Base-by-base conservation (phyloP, 2,329 filamentous ascomycete genomes). In the Microdochium nivale region DNA sequence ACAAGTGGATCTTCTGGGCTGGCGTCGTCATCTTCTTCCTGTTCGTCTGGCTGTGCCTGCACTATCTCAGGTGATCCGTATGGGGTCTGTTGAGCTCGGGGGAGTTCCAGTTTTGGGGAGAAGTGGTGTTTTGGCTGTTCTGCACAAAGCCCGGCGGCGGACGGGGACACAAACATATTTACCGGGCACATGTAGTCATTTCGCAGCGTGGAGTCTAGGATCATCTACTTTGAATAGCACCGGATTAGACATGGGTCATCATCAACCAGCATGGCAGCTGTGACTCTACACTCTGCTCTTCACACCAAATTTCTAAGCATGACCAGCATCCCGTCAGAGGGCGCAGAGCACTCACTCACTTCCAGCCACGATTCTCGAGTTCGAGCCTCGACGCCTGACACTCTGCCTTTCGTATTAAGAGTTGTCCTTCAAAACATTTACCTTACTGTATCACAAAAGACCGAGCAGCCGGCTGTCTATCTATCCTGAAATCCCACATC, bases 1-100 rank as follows among this genome's bases (percentile, higher is more conserved):
- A 99, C 67, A 97, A 96, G 71, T 97, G 91, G 90, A 95, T 99
- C 33, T 99, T 99, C 67, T 88, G 87, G 78, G 87, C 75, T 0
- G 90, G 94, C 0, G 90, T 92, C 2, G 70, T 95, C 4, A 70
- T 94, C 33, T 99, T 99, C 68, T 88, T 97, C 62, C 65, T 80
- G 35, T 99, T 99, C 66, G 96, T 92, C 69, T 97, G 90, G 83
- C 71, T 94, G 57, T 90, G 95, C 52, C 66, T 99, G 64, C 87
- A 91, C 70, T 97, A 82, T 65, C 68, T 99, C 70, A 76, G 88
- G 65, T 92, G 69, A 77, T 24, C 3, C 11, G 35, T 33, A n/a
- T 19, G 9, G 14, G 21, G 40, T 44, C 44, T 24, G 64, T 56
- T 54, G n/a, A 4, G 47, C 16, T 33, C 48, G 52, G 52, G 47